phyloP scores from a whole-genome alignment of 1,284 basidiomycete genomes.

The Fomitopsis palustris region DNA sequence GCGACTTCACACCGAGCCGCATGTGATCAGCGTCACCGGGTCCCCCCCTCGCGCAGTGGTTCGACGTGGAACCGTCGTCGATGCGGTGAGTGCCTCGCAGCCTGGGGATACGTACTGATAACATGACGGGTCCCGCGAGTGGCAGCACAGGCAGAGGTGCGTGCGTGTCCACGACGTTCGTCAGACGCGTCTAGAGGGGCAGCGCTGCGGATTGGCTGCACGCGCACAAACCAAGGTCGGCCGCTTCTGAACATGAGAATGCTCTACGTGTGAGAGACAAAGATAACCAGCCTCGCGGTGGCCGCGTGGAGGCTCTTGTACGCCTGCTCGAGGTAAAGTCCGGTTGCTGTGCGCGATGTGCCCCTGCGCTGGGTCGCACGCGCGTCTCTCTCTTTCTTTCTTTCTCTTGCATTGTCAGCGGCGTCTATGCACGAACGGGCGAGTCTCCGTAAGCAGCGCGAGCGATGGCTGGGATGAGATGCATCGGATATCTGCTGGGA shows the following conservation, averaged over 20 bases:
- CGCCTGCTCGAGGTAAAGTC: background rate
- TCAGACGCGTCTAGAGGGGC: background rate
- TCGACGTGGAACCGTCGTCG: background rate
- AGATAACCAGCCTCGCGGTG: constrained; percentile 8
- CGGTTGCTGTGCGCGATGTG: constrained; percentile 4
- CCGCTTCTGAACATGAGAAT: background rate
- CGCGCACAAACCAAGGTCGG: background rate
- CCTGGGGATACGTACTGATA: background rate
- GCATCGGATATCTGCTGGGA: background rate
- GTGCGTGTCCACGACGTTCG: background rate
- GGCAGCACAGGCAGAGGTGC: background rate
- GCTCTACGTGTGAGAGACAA: constrained; percentile 1
- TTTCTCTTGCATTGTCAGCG: background rate
- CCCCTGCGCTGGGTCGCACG: background rate
- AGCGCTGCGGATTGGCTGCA: background rate
- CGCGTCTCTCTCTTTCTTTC: too few species aligned
- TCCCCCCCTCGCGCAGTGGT: background rate
- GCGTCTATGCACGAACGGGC: background rate
- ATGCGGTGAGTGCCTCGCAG: background rate
- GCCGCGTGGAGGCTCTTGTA: background rate
- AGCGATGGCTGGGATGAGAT: background rate
- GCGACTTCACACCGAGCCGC: background rate
- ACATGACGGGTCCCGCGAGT: background rate
- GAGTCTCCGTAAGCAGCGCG: background rate
- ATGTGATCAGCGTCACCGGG: constrained; percentile 4